phyloP scores from a whole-genome alignment of 305 asterid genomes.

The Coffea humblotiana region DNA sequence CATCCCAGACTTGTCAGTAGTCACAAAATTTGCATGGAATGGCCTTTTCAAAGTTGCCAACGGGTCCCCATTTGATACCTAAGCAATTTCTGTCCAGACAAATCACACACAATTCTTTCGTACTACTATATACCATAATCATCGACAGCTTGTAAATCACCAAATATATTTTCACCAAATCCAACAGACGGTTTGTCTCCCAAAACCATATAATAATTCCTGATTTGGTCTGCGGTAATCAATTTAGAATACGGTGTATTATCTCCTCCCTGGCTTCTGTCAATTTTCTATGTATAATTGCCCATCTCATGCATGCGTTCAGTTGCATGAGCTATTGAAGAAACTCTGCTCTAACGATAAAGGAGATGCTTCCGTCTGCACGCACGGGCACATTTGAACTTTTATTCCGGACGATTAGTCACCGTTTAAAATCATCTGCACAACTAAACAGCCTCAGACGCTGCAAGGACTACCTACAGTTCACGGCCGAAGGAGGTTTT shows the following conservation, averaged over 20 bases:
- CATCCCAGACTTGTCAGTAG: conserved; percentile 15
- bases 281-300: not conserved
- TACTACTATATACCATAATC: too few relatives aligned
- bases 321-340: not conserved
- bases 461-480: too few relatives aligned
- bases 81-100: too few relatives aligned
- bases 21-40: conserved; percentile 37
- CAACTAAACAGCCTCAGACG: too few relatives aligned
- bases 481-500: too few relatives aligned
- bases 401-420: not conserved
- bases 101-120: too few relatives aligned
- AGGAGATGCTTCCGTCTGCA: conserved; percentile 9
- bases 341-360: not conserved
- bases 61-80: conserved; percentile 13
- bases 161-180: too few relatives aligned
- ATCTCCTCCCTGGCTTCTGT: not conserved
- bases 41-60: conserved; percentile 20
- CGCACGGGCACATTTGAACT: conserved; percentile 11
- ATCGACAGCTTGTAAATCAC: too few relatives aligned
- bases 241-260: not conserved
- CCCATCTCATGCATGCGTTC: not conserved
- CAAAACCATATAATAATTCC: not conserved
- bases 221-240: not conserved
- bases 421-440: too few relatives aligned
- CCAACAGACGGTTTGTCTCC: too few relatives aligned